Conservation (phyloP, 176 grass and related monocot species). For the Musa troglodytarum region DNA sequence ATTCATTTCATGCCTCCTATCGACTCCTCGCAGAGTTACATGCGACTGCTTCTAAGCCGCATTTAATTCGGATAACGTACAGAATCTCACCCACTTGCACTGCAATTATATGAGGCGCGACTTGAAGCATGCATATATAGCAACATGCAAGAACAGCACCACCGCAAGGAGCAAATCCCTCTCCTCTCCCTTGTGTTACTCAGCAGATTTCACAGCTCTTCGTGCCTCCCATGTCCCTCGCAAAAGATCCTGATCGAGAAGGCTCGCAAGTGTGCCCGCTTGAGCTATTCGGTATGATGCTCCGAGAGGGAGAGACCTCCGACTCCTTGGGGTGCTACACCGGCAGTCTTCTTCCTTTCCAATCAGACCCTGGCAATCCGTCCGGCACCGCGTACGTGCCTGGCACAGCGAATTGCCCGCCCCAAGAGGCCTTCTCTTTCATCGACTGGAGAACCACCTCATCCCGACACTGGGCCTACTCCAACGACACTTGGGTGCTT, state of each 20-base stretch:
- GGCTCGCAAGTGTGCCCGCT: no score
- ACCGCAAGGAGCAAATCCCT: not conserved
- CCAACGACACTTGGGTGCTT: conserved; percentile 72
- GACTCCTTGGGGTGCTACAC: conserved; percentile 27
- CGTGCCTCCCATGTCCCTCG: no score
- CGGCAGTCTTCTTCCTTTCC: conserved; percentile 22
- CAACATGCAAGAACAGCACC: not conserved
- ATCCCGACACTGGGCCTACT: conserved; percentile 32
- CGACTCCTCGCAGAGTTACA: not conserved
- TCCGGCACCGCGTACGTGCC: conserved; percentile 4
- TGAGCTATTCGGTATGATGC: not conserved
- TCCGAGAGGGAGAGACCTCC: conserved; percentile 25
- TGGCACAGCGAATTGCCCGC: conserved; percentile 1
- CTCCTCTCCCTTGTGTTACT: conserved; percentile 33
- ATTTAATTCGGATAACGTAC: not conserved
- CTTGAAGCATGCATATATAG: not conserved
- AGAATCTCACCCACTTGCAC: not conserved
- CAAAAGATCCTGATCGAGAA: no score
- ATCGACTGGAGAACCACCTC: conserved; percentile 13
- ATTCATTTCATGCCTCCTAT: not conserved
- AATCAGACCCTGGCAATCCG: conserved; percentile 28
- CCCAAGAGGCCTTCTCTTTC: conserved; percentile 24
- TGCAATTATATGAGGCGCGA: no score
- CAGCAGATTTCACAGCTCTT: no score
- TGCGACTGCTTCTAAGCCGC: no score